These are phyloP conservation scores for Aureobasidium zeae DNA, from an alignment of 2,329 filamentous ascomycete species.

Conservation along the genomic window DNA sequence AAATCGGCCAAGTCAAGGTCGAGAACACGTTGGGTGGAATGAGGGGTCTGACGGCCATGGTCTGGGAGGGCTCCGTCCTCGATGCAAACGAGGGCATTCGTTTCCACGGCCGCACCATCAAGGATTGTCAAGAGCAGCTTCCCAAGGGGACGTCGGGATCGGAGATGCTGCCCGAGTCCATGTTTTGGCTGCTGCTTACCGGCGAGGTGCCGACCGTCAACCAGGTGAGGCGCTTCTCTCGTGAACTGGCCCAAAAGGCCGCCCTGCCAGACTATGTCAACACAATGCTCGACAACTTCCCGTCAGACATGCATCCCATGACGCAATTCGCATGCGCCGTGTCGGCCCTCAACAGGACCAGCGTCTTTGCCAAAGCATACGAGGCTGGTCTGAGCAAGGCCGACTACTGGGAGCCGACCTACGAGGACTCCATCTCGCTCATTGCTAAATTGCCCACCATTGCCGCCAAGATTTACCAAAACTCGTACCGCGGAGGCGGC, in stretches of 20 bases:
- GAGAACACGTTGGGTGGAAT: conserved; percentile 93
- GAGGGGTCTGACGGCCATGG: conserved; percentile 95
- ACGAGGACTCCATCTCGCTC: conserved; percentile 87
- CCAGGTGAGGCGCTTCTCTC: conserved; percentile 75
- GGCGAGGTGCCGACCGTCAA: conserved; percentile 76
- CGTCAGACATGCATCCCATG: conserved; percentile 89
- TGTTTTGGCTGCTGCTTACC: conserved; percentile 98
- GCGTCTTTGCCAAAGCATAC: conserved; percentile 87
- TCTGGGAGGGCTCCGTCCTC: conserved; percentile 96
- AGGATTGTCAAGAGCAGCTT: conserved; percentile 88
- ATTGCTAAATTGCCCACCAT: conserved; percentile 95
- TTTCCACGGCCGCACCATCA: conserved; percentile 96
- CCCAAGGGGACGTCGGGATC: conserved; percentile 82
- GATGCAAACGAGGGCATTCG: conserved; percentile 96
- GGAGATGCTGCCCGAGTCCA: conserved; percentile 96
- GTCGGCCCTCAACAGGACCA: conserved; percentile 90
- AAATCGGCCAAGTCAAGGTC: conserved; percentile 85
- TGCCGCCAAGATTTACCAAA: conserved; percentile 95
- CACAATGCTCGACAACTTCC: conserved; percentile 84
- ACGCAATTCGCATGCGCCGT: conserved; percentile 95
- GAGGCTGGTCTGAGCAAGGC: conserved; percentile 86
- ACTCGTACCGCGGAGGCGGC: conserved; percentile 66
- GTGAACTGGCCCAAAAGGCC: conserved; percentile 78
- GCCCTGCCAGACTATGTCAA: conserved; percentile 72
- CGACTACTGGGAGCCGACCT: conserved; percentile 97